A percentile compares a stretch with the other conserved stretches of the same genome.
phyloP scores from a whole-genome alignment of 2,329 filamentous ascomycete species.

The Bertia moriformis region DNA sequence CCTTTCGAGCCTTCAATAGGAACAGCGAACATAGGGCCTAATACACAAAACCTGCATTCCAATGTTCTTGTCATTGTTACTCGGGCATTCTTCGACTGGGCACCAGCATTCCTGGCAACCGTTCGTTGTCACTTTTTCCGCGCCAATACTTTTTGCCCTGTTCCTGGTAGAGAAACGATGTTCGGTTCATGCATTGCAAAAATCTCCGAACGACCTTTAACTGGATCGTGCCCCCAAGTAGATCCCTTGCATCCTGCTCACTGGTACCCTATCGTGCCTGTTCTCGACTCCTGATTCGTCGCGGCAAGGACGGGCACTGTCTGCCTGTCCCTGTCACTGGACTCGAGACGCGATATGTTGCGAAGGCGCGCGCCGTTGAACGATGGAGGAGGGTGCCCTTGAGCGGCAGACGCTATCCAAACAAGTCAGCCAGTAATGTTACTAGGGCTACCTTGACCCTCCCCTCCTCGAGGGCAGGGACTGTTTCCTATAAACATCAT shows the following conservation, averaged over 20 bases:
- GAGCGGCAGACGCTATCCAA: conserved; percentile 3
- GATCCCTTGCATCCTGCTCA: conserved; percentile 1
- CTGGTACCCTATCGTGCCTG: no score
- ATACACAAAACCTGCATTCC: no score
- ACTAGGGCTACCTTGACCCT: conserved; percentile 12
- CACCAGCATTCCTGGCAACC: no score
- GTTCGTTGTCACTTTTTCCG: no score
- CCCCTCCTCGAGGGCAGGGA: conserved; percentile 13
- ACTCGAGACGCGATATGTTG: conserved; percentile 5
- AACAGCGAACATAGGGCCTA: no score
- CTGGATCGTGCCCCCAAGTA: not conserved
- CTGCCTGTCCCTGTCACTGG: conserved; percentile 13
- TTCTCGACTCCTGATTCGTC: conserved; percentile 19
- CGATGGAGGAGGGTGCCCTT: not conserved
- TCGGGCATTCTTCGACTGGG: no score
- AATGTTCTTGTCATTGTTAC: no score
- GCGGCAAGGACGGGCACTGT: conserved; percentile 14
- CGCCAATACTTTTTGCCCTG: no score
- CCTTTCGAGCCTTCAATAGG: no score
- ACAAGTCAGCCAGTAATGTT: conserved; percentile 16
- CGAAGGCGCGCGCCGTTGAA: not conserved
- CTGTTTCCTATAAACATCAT: conserved; percentile 22
- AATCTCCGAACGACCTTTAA: not conserved
- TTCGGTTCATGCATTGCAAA: no score
- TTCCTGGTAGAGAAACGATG: no score